Base-by-base conservation (phyloP, 129 eudicot genomes). In the Oenanthe sinensis region DNA sequence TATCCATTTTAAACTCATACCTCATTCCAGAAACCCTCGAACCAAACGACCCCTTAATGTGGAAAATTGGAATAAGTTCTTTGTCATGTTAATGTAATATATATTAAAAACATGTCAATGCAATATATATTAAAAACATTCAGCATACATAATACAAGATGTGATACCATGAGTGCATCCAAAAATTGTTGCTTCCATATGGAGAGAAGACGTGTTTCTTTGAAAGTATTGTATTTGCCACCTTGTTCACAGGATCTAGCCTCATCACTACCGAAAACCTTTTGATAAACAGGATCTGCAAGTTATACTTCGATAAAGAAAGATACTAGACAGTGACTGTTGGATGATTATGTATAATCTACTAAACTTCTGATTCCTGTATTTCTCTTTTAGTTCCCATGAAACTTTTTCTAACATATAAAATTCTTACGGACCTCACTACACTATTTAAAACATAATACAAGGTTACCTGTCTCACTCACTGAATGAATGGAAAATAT, bases 171-270 rank as follows among this genome's bases (percentile, higher is more conserved):
- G 72, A 91, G 76, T 19, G 91, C 97, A 83, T 89, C 85, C 47
- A 85, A 74, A 81, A 91, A 91, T 80, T 91, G 98, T 79, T 91
- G 86, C 85, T 87, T 90, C 98, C 98, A 94, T 58, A 91, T 60
- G 70, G 81, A 82, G 77, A 82, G 48, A 49, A 87, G 20, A 70
- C 40, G 26, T 22, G 71, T 49, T 69, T 85, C 85, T 77, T 76
- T 79, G n/a, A 71, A 75, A 42, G 67, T 79, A 37, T 19, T 47
- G 17, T 79, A 49, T 42, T 22, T 81, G 67, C 62, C 81, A 45
- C 77, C 55, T 65, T 75, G 85, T 76, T 81, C 87, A 83, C 88
- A 86, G 67, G 85, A 84, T 78, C 82, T 90, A 79, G 84, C 30
- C 60, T 82, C 80, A 79, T 91, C 97, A 58, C 70, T 75, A 69